Percentiles rank a stretch among this genome's conserved stretches.
These are phyloP conservation scores for Dothidotthia symphoricarpi DNA, from an alignment of 2,329 filamentous ascomycete species.

Conservation along the genomic window DNA sequence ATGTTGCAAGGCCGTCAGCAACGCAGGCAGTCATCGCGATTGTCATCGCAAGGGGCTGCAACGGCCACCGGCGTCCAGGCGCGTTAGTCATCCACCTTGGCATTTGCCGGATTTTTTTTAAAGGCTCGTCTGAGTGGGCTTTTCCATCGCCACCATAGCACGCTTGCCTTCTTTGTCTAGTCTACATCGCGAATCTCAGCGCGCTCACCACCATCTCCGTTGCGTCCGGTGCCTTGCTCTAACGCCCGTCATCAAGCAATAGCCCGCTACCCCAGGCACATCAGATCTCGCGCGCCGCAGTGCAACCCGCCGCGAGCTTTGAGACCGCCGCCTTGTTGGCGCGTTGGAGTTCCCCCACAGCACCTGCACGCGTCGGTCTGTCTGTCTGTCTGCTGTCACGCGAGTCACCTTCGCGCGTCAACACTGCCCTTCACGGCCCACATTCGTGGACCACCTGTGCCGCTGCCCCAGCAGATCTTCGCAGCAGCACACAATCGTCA, in stretches of 20 bases:
- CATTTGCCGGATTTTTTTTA: conserved; percentile 12
- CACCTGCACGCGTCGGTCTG: conserved; percentile 7
- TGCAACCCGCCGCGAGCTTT: conserved; percentile 33
- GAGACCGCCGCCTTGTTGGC: conserved; percentile 18
- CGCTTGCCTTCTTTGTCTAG: conserved; percentile 41
- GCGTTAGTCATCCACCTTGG: conserved; percentile 26
- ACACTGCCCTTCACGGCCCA: background rate
- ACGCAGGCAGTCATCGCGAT: background rate
- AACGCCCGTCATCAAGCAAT: conserved; percentile 24
- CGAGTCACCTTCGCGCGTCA: conserved; percentile 20
- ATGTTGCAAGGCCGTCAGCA: conserved; percentile 11
- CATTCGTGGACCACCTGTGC: too few species aligned
- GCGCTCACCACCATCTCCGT: conserved; percentile 22
- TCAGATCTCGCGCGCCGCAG: conserved; percentile 27
- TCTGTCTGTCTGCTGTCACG: conserved; percentile 11
- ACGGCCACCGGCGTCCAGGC: background rate
- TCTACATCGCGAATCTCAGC: conserved; percentile 41
- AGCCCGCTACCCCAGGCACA: conserved; percentile 22
- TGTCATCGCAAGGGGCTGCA: background rate
- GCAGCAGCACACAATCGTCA: too few species aligned
- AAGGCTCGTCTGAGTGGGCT: conserved; percentile 4
- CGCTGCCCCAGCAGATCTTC: too few species aligned
- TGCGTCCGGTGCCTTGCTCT: conserved; percentile 28
- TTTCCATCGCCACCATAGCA: conserved; percentile 29
- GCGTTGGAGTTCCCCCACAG: conserved; percentile 18